Conservation (phyloP, 1,284 basidiomycete genomes). For the Erythrobasidium hasegawianum region DNA sequence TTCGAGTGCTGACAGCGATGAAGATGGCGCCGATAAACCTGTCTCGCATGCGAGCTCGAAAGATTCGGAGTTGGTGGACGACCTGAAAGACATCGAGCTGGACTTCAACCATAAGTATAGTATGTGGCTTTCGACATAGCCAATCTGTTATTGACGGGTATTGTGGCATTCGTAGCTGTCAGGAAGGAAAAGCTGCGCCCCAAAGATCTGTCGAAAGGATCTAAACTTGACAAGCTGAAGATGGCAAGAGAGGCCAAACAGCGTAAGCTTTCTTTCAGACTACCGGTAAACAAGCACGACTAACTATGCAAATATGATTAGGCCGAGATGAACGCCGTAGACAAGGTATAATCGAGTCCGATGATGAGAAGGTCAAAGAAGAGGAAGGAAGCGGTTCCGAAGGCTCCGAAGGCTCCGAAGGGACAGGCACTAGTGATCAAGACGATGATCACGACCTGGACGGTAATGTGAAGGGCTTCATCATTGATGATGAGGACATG, state of each 20-base stretch:
- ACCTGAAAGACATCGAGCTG: constrained; percentile 15
- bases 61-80: not conserved
- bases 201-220: constrained; percentile 18
- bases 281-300: not conserved
- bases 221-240: constrained; percentile 22
- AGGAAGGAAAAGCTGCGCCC: constrained; percentile 26
- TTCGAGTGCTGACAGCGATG: not conserved
- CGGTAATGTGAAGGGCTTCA: constrained; percentile 13
- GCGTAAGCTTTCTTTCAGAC: constrained; percentile 1
- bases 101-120: constrained; percentile 11
- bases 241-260: constrained; percentile 21
- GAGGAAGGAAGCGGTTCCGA: not conserved
- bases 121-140: too few relatives aligned
- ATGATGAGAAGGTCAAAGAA: constrained; percentile 11
- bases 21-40: not conserved
- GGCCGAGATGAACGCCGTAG: constrained; percentile 5
- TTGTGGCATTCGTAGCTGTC: not conserved
- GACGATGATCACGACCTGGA: not conserved
- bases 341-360: constrained; percentile 31
- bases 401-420: not conserved
- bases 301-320: not conserved
- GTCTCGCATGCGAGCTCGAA: too few relatives aligned
- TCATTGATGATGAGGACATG: constrained; percentile 19
- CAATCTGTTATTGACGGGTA: too few relatives aligned
- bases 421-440: not conserved